Percentiles rank a stretch among this genome's conserved stretches.
These are phyloP conservation scores for Suillus bovinus DNA, from an alignment of 768 basidiomycete genomes.

Conservation along the genomic window DNA sequence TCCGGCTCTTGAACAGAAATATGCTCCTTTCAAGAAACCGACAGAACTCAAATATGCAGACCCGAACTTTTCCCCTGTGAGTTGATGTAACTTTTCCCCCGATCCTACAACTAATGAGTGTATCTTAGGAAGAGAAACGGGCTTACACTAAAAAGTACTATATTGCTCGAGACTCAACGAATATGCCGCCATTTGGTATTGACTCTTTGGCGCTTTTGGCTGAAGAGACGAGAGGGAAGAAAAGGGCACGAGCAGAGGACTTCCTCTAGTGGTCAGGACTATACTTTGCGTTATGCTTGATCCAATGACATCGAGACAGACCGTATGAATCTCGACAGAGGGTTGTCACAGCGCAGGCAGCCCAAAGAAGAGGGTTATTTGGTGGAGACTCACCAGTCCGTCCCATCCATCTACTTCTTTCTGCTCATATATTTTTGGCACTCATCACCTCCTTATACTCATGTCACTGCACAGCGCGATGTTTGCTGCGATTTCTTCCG, in stretches of 20 bases:
- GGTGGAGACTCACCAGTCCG: constrained; percentile 38
- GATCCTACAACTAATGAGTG: neutral
- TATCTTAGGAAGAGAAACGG: constrained; percentile 74
- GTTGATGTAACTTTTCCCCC: constrained; percentile 24
- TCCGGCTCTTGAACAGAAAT: constrained; percentile 58
- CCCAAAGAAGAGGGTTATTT: constrained; percentile 9
- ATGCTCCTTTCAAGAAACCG: constrained; percentile 74
- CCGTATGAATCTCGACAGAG: constrained; percentile 23
- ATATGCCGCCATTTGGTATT: constrained; percentile 17
- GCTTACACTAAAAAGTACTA: constrained; percentile 66
- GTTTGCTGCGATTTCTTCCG: constrained; percentile 5
- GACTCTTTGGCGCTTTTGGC: constrained; percentile 31
- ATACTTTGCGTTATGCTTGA: constrained; percentile 17
- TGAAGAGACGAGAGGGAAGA: constrained; percentile 77
- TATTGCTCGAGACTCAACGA: constrained; percentile 43
- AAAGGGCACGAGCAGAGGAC: constrained; percentile 85
- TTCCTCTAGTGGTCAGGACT: constrained; percentile 52
- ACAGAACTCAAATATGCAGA: constrained; percentile 75
- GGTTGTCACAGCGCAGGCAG: neutral
- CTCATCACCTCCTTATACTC: constrained; percentile 28
- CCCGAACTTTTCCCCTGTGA: constrained; percentile 76
- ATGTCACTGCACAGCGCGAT: constrained; percentile 9
- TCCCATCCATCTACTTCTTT: constrained; percentile 34
- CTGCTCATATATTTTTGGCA: constrained; percentile 18
- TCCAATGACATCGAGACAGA: constrained; percentile 18